Base-by-base conservation (phyloP, 768 basidiomycete genomes). In the Cystobasidium onofrii region DNA sequence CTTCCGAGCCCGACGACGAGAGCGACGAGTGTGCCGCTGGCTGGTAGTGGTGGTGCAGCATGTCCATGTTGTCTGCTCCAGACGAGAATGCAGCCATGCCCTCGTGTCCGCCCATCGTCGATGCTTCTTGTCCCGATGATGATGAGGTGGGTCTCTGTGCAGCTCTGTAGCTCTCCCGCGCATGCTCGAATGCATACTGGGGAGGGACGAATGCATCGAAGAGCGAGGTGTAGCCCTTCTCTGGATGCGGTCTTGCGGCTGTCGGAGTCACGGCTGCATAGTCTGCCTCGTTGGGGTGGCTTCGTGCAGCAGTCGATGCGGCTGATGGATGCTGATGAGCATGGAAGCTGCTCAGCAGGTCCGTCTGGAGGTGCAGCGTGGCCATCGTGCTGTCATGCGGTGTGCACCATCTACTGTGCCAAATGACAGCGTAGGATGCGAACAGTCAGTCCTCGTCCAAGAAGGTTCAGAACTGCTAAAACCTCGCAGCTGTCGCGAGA, bases 301-400 rank as follows among this genome's bases (percentile, higher is more conserved):
- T 60, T 27, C 29, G 6, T 29, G 57, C 27, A 2, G 57, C 3
- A 6, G 57, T 7, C 20, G 57, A 2, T 25, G 57, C 10, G 6
- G 57, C 23, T 25, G 23, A 27, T 15, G 57, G 15, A 17, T 15
- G 46, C 46, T 4, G 10, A n/a, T n/a, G n/a, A 20, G 20, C 46
- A 20, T 20, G 9, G 23, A 60, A 29, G 17, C 33, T 60, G 52
- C n/a, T n/a, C 17, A 20, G 57, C 29, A 29, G 12, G 33, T 34
- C 57, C 27, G 57, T 60, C 29, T 60, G 57, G 15, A 60, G 57
- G 33, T 60, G 57, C 25, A 60, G 57, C 33, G 57, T 60, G 25
- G 57, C 25, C 57, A 60, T 60, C 17, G 6, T 60, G 57, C 4
- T 27, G 15, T 39, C 39, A 15, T 39, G 39, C 39, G 39, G 7